Evolutionary conservation across 2,329 filamentous ascomycete species (phyloP), one percentile per base, ranked within the genome.

Genomic region (Bipolaris zeicola): DNA sequence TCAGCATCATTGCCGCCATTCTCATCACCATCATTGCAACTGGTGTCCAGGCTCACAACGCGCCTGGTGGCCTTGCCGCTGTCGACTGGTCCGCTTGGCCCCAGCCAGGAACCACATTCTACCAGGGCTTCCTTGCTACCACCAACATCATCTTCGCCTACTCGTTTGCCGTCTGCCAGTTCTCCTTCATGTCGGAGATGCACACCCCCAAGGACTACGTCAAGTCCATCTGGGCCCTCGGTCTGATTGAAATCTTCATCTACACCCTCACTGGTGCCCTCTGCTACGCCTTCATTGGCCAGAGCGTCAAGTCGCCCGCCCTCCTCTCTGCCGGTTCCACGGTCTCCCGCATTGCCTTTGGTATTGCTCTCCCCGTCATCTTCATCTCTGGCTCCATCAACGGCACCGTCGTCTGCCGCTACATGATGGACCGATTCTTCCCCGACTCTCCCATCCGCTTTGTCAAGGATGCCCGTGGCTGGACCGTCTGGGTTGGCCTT

Each of bases 331-430:
- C 88, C 4, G 81, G 83, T 5, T 67, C 72, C 5, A 72, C 81
- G 0, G 78, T 90, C 44, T 81, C 84, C n/a, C 89, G 89, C 68
- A 79, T 89, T 13, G 89, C 89, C n/a, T 91, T 87, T 76, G 88
- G 87, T 31, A 78, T 91, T 55, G 89, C 89, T 0, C 81, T 88
- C 3, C 88, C 88, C 31, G 90, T 90, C 26, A 91, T 91, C 62
- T 81, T 91, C 58, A 87, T 92, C 54, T 87, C 88, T 0, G 89
- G 88, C 52, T 68, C 89, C 18, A 89, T 92, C 67, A 88, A 89
- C 72, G 87, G 84, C 24, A 86, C 89, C 59, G 85, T 91, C 2
- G 86, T 87, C 7, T 81, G 82, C 48, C 88, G 88, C 66, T 88
- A 89, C 69, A 80, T 90, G 62, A 72, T 75, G 89, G 88, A 72